Evolutionary conservation across 2,329 filamentous ascomycete genomes (phyloP).

Genomic region (Fusarium tricinctum): DNA sequence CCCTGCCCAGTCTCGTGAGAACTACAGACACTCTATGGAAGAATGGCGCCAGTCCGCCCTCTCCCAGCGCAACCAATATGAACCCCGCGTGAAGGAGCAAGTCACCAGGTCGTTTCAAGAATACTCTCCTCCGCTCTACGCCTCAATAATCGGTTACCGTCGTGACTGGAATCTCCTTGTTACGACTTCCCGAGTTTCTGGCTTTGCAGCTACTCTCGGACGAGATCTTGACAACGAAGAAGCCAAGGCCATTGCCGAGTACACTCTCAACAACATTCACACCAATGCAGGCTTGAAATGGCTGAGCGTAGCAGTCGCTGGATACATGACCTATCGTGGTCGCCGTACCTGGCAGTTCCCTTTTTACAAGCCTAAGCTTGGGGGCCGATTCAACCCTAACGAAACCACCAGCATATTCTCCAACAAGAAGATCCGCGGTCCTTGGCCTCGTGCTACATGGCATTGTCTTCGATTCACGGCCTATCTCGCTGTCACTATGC

Average conservation of each 20-base stretch:
- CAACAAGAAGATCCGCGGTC: constrained; percentile 46
- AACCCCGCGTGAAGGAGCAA: constrained; percentile 52
- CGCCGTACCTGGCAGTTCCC: constrained; percentile 50
- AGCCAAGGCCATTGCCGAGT: constrained; percentile 54
- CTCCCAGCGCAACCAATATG: constrained; percentile 50
- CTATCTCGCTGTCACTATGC: constrained; percentile 46
- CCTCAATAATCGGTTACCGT: constrained; percentile 50
- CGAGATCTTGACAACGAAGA: constrained; percentile 55
- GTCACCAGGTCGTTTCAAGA: constrained; percentile 52
- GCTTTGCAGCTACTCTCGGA: constrained; percentile 50
- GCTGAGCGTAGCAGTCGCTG: constrained; percentile 46
- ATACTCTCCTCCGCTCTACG: constrained; percentile 53
- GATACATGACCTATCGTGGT: constrained; percentile 50
- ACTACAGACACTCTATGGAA: constrained; percentile 50
- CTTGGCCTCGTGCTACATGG: constrained; percentile 46
- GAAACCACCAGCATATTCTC: constrained; percentile 49
- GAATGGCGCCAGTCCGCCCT: constrained; percentile 52
- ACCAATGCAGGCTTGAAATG: constrained; percentile 52
- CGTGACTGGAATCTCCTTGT: constrained; percentile 50
- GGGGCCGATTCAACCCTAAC: constrained; percentile 48
- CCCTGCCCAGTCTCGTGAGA: constrained; percentile 40
- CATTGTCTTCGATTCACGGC: constrained; percentile 48
- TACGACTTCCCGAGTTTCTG: constrained; percentile 49
- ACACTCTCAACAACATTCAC: constrained; percentile 52
- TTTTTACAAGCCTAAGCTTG: constrained; percentile 49